Evolutionary conservation across 2,329 filamentous ascomycete species (phyloP).

Genomic region (Ophiostoma australiae): DNA sequence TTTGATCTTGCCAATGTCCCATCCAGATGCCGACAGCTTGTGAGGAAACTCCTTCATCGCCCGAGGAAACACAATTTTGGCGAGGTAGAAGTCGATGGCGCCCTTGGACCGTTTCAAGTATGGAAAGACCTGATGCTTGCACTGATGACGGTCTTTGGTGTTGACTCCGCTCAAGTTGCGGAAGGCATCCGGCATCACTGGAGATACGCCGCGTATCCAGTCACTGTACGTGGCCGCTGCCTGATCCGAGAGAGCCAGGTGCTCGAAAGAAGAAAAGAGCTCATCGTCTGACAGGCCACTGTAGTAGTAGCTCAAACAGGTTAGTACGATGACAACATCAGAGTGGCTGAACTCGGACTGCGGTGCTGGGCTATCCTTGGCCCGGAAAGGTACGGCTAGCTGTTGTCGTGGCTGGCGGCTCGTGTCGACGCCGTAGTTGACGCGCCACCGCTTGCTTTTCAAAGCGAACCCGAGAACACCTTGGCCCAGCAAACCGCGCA

Average conservation of each 20-base stretch:
- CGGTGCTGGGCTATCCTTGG: slow-evolving; percentile 53
- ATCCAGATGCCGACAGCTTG: slow-evolving; percentile 62
- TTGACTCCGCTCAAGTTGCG: slow-evolving; percentile 50
- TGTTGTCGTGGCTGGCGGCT: slow-evolving; percentile 39
- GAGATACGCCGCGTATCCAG: slow-evolving; percentile 42
- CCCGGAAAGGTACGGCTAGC: slow-evolving; percentile 55
- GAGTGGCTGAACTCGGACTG: slow-evolving; percentile 60
- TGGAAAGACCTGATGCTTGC: slow-evolving; percentile 47
- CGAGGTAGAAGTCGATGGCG: slow-evolving; percentile 60
- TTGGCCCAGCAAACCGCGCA: slow-evolving; percentile 53
- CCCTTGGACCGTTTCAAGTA: slow-evolving; percentile 48
- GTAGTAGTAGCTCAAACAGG: slow-evolving; percentile 53
- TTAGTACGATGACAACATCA: slow-evolving; percentile 53
- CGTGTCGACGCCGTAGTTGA: slow-evolving; percentile 57
- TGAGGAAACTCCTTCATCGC: slow-evolving; percentile 58
- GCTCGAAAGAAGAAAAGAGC: slow-evolving; percentile 43
- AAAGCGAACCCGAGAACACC: slow-evolving; percentile 53
- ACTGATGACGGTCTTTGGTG: slow-evolving; percentile 49
- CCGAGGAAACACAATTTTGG: slow-evolving; percentile 53
- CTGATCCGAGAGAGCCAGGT: slow-evolving; percentile 50
- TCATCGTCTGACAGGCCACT: slow-evolving; percentile 49
- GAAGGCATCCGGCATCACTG: slow-evolving; percentile 37
- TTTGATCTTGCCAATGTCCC: slow-evolving; percentile 55
- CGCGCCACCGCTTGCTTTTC: slow-evolving; percentile 56
- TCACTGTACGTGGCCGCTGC: slow-evolving; percentile 46